Percentiles rank a stretch among this genome's conserved stretches.
Conservation (phyloP, 805 yeast genomes). For the Yamadazyma olivae region DNA sequence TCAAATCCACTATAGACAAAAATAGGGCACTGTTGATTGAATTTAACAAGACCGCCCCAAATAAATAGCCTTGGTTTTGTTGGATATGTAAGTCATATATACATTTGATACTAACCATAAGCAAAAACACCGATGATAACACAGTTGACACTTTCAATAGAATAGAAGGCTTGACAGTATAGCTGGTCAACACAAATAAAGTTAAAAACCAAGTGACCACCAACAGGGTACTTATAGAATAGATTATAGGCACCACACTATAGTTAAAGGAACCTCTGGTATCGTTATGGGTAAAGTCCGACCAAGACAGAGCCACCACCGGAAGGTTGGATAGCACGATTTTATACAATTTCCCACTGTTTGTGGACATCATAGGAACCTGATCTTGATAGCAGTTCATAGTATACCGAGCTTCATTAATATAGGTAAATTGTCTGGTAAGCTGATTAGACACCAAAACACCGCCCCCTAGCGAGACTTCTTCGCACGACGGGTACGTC, state of each 20-base stretch:
- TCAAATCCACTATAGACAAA: conserved; percentile 55
- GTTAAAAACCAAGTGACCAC: conserved; percentile 64
- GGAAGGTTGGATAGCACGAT: conserved; percentile 37
- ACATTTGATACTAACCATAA: conserved; percentile 47
- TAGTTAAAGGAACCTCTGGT: conserved; percentile 46
- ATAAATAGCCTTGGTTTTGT: conserved; percentile 40
- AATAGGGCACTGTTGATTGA: conserved; percentile 41
- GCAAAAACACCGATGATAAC: conserved; percentile 53
- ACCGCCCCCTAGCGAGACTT: conserved; percentile 29
- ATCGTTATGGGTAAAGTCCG: conserved; percentile 27
- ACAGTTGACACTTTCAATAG: conserved; percentile 49
- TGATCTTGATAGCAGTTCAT: conserved; percentile 30
- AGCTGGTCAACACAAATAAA: conserved; percentile 60
- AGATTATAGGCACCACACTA: conserved; percentile 59
- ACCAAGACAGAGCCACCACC: conserved; percentile 48
- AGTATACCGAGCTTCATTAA: conserved; percentile 21
- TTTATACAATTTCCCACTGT: conserved; percentile 29
- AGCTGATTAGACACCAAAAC: conserved; percentile 27
- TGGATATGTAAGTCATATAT: conserved; percentile 46
- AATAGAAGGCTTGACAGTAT: conserved; percentile 58
- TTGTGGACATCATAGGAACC: conserved; percentile 38
- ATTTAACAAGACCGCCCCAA: conserved; percentile 43
- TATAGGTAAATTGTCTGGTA: conserved; percentile 18
- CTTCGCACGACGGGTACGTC: conserved; percentile 29
- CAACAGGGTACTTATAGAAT: conserved; percentile 61